Conservation (phyloP, 1,139 yeast species). For the Cylindricascospora bacillispora region DNA sequence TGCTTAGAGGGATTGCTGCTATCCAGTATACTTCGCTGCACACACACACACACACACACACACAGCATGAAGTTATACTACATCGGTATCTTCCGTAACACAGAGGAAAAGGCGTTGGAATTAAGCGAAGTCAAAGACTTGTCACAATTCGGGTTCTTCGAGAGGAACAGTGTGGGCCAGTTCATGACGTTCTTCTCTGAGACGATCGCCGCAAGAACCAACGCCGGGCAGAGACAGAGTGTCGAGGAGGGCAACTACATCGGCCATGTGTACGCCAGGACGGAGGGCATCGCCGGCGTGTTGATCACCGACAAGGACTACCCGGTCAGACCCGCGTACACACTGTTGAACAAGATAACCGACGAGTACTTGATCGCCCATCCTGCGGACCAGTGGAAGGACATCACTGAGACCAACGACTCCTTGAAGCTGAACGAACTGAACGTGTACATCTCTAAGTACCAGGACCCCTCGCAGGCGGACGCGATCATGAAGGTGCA, state of each 20-base stretch:
- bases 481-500: conserved; percentile 96
- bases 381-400: conserved; percentile 61
- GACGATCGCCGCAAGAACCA: conserved; percentile 82
- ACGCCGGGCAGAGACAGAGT: conserved; percentile 83
- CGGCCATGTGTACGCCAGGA: conserved; percentile 83
- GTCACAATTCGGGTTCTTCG: conserved; percentile 78
- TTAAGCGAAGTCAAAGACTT: conserved; percentile 73
- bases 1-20: too few species aligned
- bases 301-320: conserved; percentile 88
- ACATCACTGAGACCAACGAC: conserved; percentile 36
- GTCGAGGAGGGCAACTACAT: conserved; percentile 83
- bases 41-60: too few species aligned
- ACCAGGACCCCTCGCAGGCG: conserved; percentile 95
- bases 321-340: conserved; percentile 96
- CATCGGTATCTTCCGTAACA: conserved; percentile 69
- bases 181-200: conserved; percentile 91
- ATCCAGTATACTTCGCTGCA: too few species aligned
- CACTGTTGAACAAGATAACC: conserved; percentile 75
- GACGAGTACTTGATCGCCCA: conserved; percentile 84
- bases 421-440: conserved; percentile 49
- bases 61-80: conserved; percentile 94
- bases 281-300: conserved; percentile 91
- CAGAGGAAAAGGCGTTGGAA: conserved; percentile 48
- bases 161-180: conserved; percentile 62
- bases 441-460: conserved; percentile 60